phyloP scores from a whole-genome alignment of 208 protist genomes.

The Leishmania lainsoni region DNA sequence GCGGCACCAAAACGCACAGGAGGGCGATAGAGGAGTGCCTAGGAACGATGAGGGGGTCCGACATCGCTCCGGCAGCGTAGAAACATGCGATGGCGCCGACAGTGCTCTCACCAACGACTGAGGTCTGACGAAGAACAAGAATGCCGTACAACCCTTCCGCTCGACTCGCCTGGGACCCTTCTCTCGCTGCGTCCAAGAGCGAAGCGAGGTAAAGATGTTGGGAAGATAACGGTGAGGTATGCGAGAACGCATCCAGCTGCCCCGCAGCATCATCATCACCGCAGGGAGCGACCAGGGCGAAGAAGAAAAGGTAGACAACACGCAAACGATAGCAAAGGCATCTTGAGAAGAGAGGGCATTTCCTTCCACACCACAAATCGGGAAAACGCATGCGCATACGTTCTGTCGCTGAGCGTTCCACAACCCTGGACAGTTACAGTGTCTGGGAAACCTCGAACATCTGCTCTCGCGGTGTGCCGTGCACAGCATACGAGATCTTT shows the following conservation, averaged over 20 bases:
- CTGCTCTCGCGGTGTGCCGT: conserved; percentile 46
- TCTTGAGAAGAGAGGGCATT: not conserved
- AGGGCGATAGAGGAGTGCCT: not conserved
- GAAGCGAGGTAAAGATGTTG: not conserved
- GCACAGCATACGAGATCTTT: conserved; percentile 66
- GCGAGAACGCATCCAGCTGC: not conserved
- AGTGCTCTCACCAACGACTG: not conserved
- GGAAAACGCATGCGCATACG: not conserved
- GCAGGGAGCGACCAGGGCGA: not conserved
- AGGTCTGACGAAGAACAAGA: not conserved
- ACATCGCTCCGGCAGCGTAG: not conserved
- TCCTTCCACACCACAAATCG: not conserved
- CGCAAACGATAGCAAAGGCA: not conserved
- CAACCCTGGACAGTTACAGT: not conserved
- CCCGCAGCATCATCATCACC: not conserved
- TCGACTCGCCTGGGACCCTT: not conserved
- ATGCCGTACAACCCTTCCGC: not conserved
- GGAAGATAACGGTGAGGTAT: not conserved
- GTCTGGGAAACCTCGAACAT: conserved; percentile 62
- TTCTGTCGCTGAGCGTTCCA: not conserved
- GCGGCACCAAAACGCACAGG: not conserved
- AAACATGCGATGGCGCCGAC: not conserved
- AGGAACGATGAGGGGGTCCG: not conserved
- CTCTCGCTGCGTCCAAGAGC: not conserved
- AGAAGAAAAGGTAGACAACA: not conserved